Percentiles rank a stretch among this genome's conserved stretches.
These are phyloP conservation scores for Suhomyces anneliseae DNA, from an alignment of 1,139 yeast genomes.

Conservation along the genomic window DNA sequence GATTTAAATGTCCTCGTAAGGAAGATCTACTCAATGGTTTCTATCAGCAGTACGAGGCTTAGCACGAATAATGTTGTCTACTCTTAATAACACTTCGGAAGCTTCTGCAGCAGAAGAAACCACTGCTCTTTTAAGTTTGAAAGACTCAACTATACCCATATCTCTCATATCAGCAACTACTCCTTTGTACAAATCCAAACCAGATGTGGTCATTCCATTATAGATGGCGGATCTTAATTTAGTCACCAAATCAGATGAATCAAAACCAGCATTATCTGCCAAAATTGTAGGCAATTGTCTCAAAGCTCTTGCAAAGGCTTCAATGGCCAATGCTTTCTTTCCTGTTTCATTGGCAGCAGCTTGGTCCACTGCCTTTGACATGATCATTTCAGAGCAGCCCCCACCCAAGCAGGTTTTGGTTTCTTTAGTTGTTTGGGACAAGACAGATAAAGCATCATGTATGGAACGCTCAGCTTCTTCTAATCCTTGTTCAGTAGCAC, in stretches of 20 bases:
- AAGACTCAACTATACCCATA: slow-evolving; percentile 88
- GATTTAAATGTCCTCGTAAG: too few relatives aligned
- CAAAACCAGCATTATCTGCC: slow-evolving; percentile 97
- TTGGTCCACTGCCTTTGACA: slow-evolving; percentile 97
- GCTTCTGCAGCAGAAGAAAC: slow-evolving; percentile 98
- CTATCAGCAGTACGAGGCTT: slow-evolving; percentile 97
- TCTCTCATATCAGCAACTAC: slow-evolving; percentile 91
- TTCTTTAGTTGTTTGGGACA: slow-evolving; percentile 92
- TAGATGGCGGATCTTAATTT: slow-evolving; percentile 90
- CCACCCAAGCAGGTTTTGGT: slow-evolving; percentile 97
- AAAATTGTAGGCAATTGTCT: slow-evolving; percentile 93
- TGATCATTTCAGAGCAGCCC: slow-evolving; percentile 96
- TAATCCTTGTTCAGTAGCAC: slow-evolving; percentile 93
- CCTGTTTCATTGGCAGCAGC: slow-evolving; percentile 93
- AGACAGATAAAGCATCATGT: slow-evolving; percentile 94
- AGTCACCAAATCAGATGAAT: slow-evolving; percentile 88
- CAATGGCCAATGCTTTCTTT: slow-evolving; percentile 91
- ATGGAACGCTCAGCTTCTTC: slow-evolving; percentile 97
- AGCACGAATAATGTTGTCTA: slow-evolving; percentile 94
- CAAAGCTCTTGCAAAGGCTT: slow-evolving; percentile 89
- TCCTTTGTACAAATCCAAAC: slow-evolving; percentile 84
- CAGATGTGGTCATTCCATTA: slow-evolving; percentile 88
- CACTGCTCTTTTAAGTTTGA: slow-evolving; percentile 87
- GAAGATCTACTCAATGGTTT: slow-evolving; percentile 32
- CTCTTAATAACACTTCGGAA: slow-evolving; percentile 91